Conservation (phyloP, 805 yeast genomes). For the Priceomyces carsonii region DNA sequence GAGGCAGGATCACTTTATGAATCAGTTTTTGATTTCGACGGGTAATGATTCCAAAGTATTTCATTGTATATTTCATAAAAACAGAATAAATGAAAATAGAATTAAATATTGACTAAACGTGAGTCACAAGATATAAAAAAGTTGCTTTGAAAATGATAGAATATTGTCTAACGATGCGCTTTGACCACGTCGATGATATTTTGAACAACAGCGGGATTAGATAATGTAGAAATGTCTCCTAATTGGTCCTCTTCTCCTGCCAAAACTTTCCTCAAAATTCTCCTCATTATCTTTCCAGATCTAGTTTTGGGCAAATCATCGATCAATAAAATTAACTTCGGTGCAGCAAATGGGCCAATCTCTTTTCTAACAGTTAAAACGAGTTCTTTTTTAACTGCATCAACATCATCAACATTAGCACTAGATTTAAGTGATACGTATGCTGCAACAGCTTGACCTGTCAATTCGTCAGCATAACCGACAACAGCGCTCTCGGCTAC, state of each 20-base stretch:
- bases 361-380: conserved; percentile 87
- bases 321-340: conserved; percentile 80
- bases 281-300: conserved; percentile 98
- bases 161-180: conserved; percentile 11
- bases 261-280: conserved; percentile 90
- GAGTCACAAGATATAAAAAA: too few relatives aligned
- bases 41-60: neutral
- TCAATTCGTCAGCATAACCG: conserved; percentile 90
- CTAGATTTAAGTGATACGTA: conserved; percentile 79
- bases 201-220: conserved; percentile 83
- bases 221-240: conserved; percentile 88
- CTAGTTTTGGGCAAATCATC: conserved; percentile 96
- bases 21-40: conserved; percentile 18
- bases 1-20: conserved; percentile 58
- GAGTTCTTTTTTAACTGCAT: conserved; percentile 69
- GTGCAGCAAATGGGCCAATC: conserved; percentile 95
- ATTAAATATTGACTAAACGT: too few relatives aligned
- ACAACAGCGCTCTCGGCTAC: conserved; percentile 97
- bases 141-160: too few relatives aligned
- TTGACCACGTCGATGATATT: conserved; percentile 72
- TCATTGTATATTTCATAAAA: too few relatives aligned
- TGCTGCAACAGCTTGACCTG: conserved; percentile 97
- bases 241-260: conserved; percentile 90
- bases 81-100: too few relatives aligned
- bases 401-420: conserved; percentile 45